Evolutionary conservation across 1,139 yeast species (phyloP), one percentile per base, ranked within the genome.

Genomic region (Sugiyamaella novakii): DNA sequence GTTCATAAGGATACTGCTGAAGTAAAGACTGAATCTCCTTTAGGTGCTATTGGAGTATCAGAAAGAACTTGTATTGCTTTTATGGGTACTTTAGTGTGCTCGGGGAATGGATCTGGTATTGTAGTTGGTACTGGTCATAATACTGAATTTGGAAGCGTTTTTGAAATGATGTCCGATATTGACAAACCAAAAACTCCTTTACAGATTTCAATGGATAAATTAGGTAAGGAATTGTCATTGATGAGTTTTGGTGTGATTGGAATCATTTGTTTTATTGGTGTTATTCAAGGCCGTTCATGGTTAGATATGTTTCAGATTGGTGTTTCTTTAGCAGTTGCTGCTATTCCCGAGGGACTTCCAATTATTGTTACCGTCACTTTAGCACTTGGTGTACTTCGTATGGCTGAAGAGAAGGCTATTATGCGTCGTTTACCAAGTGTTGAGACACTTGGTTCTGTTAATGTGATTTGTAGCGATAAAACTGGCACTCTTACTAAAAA

Each of bases 301-400:
- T 75, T 92, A 53, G 98, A 91, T 56, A 92, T 92, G 96, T 91
- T 92, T 70, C 96, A 92, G 65, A 89, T 92, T 53, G 87, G 96
- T 1, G 98, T 92, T 8, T 88, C 96, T 2, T 75, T 92, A 55
- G 98, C 98, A 0, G 98, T 92, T 11, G 98, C 98, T 43, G 98
- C 98, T 2, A 91, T 92, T 58, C 98, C 98, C 3, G 98, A 92
- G 69, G 98, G 98, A 50, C 77, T 92, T 57, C 98, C 98, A 0
- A 91, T 92, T 61, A 91, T 92, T 65, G 98, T 92, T 38, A 91
- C 98, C 3, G 98, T 92, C 4, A 92, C 98, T 0, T 74, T 92
- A 58, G 98, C 98, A 0, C 75, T 92, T 36, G 98, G 98, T 40
- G 98, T 92, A 34, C 76, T 91, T 59, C 78, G 97, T 70, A 92